Base-by-base conservation (phyloP, 495 filamentous ascomycete species). In the Patellaria atrata region DNA sequence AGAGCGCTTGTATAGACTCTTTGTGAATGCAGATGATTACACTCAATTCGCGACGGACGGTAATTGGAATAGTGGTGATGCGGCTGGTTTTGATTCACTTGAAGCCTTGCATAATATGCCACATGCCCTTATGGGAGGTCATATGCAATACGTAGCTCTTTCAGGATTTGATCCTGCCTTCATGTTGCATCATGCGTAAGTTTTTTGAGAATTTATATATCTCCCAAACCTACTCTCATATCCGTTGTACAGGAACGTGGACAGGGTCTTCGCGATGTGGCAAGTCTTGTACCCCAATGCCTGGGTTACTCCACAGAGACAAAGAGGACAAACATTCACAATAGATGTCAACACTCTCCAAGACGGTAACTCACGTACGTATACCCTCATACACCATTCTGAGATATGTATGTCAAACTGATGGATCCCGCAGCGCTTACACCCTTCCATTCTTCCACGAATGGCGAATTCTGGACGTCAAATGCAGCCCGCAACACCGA, bases 101-200 rank as follows among this genome's bases (percentile, higher is more conserved):
- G 75, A 79, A 50, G 64, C 68, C 1, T 32, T 80, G 3, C 77
- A 82, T 48, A 72, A 80, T 50, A 63, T 57, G 3, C 65, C 81
- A 28, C 77, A 81, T 41, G 52, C 42, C 14, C 36, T 58, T 5
- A 64, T 64, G 9, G 65, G 76, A 7, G 75, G 78, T 0, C 75
- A 82, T 46, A 78, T 83, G 74, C 59, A 62, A 2, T 64, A 64
- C 40, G 61, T 77, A 17, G 65, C 67, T 0, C 79, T 71, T 41
- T 73, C 80, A 3, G 68, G 70, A 11, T 84, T 79, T 42, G 80
- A 84, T 46, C 79, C 80, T 0, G 59, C 79, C 24, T 86, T 85
- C 56, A 79, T 70, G 54, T 56, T 84, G 3, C 79, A 84, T 38
- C 64, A 67, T 40, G 35, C 45, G 56, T 61, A 44, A 43, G 59